Percentiles rank a stretch among this genome's conserved stretches.
Evolutionary conservation across 2,329 filamentous ascomycete genomes (phyloP).

Genomic region (Colletotrichum neosansevieriae): DNA sequence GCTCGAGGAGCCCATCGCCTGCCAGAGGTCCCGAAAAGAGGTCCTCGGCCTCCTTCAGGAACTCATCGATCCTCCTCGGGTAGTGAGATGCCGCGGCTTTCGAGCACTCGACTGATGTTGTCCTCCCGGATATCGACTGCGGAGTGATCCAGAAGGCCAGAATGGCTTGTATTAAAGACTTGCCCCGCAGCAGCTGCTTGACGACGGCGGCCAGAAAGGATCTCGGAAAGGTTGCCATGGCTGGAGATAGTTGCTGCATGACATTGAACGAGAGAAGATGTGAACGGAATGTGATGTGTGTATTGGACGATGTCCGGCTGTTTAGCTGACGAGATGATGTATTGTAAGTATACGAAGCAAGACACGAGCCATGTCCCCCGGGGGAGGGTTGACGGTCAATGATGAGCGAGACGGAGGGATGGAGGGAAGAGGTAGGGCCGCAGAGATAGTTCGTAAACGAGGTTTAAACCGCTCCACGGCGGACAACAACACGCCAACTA

Average conservation of each 20-base stretch:
- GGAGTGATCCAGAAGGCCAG: conserved; percentile 48
- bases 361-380: conserved; percentile 36
- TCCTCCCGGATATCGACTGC: conserved; percentile 4
- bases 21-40: conserved; percentile 62
- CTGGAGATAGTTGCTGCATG: conserved; percentile 65
- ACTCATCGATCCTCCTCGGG: conserved; percentile 58
- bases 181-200: conserved; percentile 70
- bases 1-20: conserved; percentile 56
- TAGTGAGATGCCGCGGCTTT: conserved; percentile 39
- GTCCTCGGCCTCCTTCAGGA: conserved; percentile 67
- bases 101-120: conserved; percentile 21
- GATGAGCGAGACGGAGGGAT: conserved; percentile 22
- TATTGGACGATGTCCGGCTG: conserved; percentile 25
- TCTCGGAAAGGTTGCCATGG: conserved; percentile 69
- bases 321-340: conserved; percentile 41
- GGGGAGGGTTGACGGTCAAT: not conserved
- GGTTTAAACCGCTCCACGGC: conserved; percentile 36
- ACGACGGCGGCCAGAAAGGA: conserved; percentile 66
- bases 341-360: conserved; percentile 35
- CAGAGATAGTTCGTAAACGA: conserved; percentile 30
- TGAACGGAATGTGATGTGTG: not conserved
- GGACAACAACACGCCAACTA: conserved; percentile 7
- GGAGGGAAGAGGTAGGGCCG: conserved; percentile 18
- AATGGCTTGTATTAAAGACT: conserved; percentile 69
- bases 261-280: conserved; percentile 45